Evolutionary conservation across 2,329 filamentous ascomycete genomes (phyloP).

Genomic region (Neopestalotiopsis clavispora): DNA sequence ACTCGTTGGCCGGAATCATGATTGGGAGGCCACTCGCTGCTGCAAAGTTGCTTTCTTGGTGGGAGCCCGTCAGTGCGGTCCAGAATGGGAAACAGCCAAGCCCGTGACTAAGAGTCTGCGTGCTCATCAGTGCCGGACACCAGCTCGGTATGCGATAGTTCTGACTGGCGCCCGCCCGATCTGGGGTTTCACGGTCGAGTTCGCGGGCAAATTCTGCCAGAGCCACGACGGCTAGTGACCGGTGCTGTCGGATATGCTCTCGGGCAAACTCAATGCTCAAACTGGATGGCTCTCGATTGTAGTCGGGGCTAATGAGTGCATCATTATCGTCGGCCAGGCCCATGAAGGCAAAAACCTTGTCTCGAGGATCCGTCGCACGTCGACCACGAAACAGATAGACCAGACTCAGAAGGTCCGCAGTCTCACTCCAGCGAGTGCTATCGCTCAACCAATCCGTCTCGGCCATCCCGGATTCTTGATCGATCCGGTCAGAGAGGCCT

Average conservation of each 20-base stretch:
- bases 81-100: not conserved
- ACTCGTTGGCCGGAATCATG: not conserved
- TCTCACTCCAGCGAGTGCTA: not conserved
- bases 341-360: not conserved
- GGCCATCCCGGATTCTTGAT: no score
- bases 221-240: not conserved
- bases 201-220: not conserved
- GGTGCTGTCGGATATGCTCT: not conserved
- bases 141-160: not conserved
- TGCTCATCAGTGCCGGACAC: not conserved
- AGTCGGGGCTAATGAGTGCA: not conserved
- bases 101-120: not conserved
- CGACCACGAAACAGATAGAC: not conserved
- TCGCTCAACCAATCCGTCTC: not conserved
- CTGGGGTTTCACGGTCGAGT: not conserved
- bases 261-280: not conserved
- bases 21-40: not conserved
- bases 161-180: not conserved
- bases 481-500: no score
- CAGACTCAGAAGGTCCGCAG: not conserved
- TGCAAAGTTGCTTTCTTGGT: not conserved
- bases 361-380: not conserved
- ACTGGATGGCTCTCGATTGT: not conserved
- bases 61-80: not conserved
- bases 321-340: not conserved